Evolutionary conservation across 176 grass and related monocot genomes (phyloP), one percentile per base, ranked within the genome.

Genomic region (Zizania latifolia): DNA sequence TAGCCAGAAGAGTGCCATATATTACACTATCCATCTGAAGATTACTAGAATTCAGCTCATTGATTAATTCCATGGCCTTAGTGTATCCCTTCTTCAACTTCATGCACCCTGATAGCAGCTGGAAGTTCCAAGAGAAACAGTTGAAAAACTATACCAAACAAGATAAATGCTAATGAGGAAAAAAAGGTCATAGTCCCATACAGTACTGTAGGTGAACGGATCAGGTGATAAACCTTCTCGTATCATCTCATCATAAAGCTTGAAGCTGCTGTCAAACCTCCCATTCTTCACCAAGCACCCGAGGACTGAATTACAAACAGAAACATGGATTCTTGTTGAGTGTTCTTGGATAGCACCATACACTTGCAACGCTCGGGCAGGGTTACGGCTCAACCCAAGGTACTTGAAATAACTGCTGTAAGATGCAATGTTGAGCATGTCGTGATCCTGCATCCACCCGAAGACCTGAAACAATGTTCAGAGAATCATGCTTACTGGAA

Each of bases 321-420:
- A 94, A 27, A 73, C 86, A 46, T 94, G 78, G 21, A 85, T 50
- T 83, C 88, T 98, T 24, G 78, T 65, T 1, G 75, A 35, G 21
- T 27, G 70, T 58, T 93, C 88, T 75, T 71, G 31, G 68, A 98
- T 89, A 51, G 74, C 71, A 64, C 88, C 43, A 6, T 94, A 98
- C 40, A 85, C 66, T 74, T 88, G 76, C 60, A 98, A 60, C 3
- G 64, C 91, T 71, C 74, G 93, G 2, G 61, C 55, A 40, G 86
- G 84, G 70, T 92, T 85, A 36, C 83, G 82, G 74, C 88, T 89
- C 67, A 93, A 62, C 16, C 91, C 88, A 6, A 94, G 83, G 83
- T 92, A 98, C 85, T 98, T 98, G 75, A 93, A 87, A 79, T 86
- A 94, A 70, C 86, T 92, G 78, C 94, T 98, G 57, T 98, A 93